Base-by-base conservation (phyloP, 805 yeast genomes). In the Brettanomyces sp. region DNA sequence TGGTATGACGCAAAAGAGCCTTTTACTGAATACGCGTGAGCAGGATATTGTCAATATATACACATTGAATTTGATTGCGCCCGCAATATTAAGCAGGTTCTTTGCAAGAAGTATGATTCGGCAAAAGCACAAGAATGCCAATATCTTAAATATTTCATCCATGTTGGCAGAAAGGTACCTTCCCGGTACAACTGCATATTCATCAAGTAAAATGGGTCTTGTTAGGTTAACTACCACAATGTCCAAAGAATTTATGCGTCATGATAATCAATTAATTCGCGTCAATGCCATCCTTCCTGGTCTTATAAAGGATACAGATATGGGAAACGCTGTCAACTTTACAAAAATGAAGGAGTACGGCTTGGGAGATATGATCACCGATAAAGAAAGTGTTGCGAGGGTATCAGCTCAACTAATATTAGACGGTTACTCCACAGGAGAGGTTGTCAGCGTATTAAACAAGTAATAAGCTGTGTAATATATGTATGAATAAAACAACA, bases 281-380 rank as follows among this genome's bases (percentile, higher is more conserved):
- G 82, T 82, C 39, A 85, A 85, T 58, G 68, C 82, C 1, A 59
- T 88, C 1, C 59, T 80, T 18, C 93, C 95, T 0, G 91, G 91
- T 0, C 63, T 85, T 30, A 69, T 81, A 1, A 64, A 63, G 5
- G 83, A 76, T 24, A 86, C 95, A 0, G 84, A 75, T 4, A 85
- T 87, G 80, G 82, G 81, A 0, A 46, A 59, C 7, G 47, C 52
- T 1, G 73, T 60, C 8, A 56, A 55, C 25, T 7, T 13, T 4
- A 8, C 14, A 1, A 38, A 21, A 23, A 77, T 43, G 30, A n/a
- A 28, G 23, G 24, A 38, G 14, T 14, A n/a, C n/a, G 43, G 43
- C 11, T 41, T 41, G 24, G 37, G 25, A 30, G 37, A 32, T 21
- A 28, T 41, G 35, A 28, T 32, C 41, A 39, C 37, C 5, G 44